A percentile compares a stretch with the other conserved stretches of the same genome.
Conservation (phyloP, 805 yeast genomes). For the Pichia cabralensis region DNA sequence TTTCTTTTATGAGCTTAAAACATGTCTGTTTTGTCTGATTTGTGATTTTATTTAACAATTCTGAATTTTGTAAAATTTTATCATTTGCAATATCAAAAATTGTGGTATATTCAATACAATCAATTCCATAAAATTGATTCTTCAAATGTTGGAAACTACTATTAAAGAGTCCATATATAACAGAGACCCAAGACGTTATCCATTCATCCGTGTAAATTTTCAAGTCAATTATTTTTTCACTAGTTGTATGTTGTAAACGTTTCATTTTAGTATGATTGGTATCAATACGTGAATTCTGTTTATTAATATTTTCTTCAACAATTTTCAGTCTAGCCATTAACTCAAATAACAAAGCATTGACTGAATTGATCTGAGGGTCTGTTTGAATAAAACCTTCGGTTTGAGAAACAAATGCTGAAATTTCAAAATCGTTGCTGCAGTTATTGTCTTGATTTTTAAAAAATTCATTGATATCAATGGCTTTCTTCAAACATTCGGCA, state of each 20-base stretch:
- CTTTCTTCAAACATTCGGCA: conserved; percentile 12
- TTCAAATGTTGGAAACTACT: conserved; percentile 19
- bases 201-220: conserved; percentile 14
- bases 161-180: conserved; percentile 20
- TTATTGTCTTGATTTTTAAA: neutral
- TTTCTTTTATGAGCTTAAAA: conserved; percentile 15
- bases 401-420: too few relatives aligned
- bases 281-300: conserved; percentile 6
- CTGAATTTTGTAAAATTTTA: conserved; percentile 15
- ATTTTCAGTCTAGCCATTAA: conserved; percentile 11
- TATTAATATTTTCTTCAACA: conserved; percentile 4
- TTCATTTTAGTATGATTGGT: conserved; percentile 7
- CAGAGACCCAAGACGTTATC: conserved; percentile 23
- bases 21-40: conserved; percentile 18
- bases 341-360: conserved; percentile 15
- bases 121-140: conserved; percentile 19
- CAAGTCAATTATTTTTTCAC: conserved; percentile 8
- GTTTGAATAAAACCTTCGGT: neutral
- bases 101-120: conserved; percentile 15
- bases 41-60: conserved; percentile 15
- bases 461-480: conserved; percentile 10
- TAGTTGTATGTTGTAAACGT: conserved; percentile 5
- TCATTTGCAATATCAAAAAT: conserved; percentile 16
- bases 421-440: neutral
- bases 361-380: conserved; percentile 13